A percentile compares a stretch with the other conserved stretches of the same genome.
These are phyloP conservation scores for Pseudovirgaria hyperparasitica DNA, from an alignment of 2,329 filamentous ascomycete genomes.

Conservation along the genomic window DNA sequence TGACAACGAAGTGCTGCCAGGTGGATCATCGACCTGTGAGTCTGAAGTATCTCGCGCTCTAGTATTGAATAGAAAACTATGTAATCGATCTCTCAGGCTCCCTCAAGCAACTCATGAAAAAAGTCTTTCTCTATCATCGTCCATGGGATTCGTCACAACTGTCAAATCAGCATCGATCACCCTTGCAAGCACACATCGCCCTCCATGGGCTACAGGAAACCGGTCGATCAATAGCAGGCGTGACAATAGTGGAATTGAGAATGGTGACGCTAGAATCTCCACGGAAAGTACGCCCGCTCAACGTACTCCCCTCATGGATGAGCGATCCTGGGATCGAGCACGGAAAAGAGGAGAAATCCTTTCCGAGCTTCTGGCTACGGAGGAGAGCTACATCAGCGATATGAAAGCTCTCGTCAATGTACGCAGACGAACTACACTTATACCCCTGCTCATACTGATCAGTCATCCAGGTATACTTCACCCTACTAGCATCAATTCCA, in stretches of 20 bases:
- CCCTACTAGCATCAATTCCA: conserved; percentile 56
- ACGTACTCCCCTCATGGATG: conserved; percentile 43
- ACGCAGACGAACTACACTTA: conserved; percentile 15
- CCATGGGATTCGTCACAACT: conserved; percentile 66
- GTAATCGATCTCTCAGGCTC: too few relatives aligned
- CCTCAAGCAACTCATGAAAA: conserved; percentile 22
- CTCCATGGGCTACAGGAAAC: conserved; percentile 43
- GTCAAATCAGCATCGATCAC: conserved; percentile 74
- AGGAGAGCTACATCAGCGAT: conserved; percentile 80
- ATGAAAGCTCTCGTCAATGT: conserved; percentile 79
- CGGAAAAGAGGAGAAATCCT: conserved; percentile 66
- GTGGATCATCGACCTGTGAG: neutral
- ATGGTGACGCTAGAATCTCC: conserved; percentile 49
- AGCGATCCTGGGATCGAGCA: conserved; percentile 57
- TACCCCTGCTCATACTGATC: conserved; percentile 1
- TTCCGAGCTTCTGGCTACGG: conserved; percentile 74
- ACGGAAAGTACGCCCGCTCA: conserved; percentile 41
- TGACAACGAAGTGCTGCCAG: neutral
- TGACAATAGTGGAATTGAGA: conserved; percentile 44
- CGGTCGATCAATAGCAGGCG: conserved; percentile 46
- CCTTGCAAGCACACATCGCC: conserved; percentile 55
- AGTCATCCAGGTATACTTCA: conserved; percentile 29
- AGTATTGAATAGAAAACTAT: too few relatives aligned
- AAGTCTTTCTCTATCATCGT: conserved; percentile 53
- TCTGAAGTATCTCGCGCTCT: too few relatives aligned